A percentile compares a stretch with the other conserved stretches of the same genome.
Evolutionary conservation across 257 asterid species (phyloP).

Genomic region (Nicotiana knightiana): DNA sequence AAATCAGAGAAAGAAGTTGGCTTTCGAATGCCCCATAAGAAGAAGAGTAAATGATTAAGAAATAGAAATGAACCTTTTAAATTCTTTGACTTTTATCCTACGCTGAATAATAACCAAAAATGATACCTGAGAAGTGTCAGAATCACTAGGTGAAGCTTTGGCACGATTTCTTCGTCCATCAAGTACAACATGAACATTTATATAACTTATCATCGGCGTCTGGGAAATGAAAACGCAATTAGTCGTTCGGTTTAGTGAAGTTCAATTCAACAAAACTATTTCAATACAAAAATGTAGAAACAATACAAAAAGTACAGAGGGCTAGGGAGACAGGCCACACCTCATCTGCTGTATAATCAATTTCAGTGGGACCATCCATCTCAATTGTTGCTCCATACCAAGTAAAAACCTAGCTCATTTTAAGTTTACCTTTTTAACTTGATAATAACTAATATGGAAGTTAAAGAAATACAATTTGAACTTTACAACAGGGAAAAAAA

Average conservation of each 20-base stretch:
- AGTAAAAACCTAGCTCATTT: conserved; percentile 56
- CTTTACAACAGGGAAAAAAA: no score
- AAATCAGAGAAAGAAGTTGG: not conserved
- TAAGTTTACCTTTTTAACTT: no score
- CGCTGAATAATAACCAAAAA: not conserved
- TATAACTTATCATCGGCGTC: conserved; percentile 97
- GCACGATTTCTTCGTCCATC: conserved; percentile 92
- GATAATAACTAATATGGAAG: no score
- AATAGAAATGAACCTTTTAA: not conserved
- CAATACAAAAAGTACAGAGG: not conserved
- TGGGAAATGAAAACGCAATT: conserved; percentile 17
- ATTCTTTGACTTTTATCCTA: not conserved
- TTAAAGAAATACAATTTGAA: no score
- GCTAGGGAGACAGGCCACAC: conserved; percentile 26
- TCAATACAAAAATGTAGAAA: not conserved
- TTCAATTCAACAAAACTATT: not conserved
- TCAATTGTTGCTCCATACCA: conserved; percentile 98
- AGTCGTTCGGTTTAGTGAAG: not conserved
- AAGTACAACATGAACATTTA: conserved; percentile 87
- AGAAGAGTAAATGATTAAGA: not conserved
- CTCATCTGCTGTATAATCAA: conserved; percentile 94
- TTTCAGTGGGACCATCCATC: conserved; percentile 83
- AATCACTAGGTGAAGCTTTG: conserved; percentile 75
- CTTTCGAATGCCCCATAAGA: not conserved
- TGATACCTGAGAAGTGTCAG: conserved; percentile 86